Evolutionary conservation across 2,329 filamentous ascomycete genomes (phyloP), one percentile per base, ranked within the genome.

Genomic region (Boeremia lycopersici): DNA sequence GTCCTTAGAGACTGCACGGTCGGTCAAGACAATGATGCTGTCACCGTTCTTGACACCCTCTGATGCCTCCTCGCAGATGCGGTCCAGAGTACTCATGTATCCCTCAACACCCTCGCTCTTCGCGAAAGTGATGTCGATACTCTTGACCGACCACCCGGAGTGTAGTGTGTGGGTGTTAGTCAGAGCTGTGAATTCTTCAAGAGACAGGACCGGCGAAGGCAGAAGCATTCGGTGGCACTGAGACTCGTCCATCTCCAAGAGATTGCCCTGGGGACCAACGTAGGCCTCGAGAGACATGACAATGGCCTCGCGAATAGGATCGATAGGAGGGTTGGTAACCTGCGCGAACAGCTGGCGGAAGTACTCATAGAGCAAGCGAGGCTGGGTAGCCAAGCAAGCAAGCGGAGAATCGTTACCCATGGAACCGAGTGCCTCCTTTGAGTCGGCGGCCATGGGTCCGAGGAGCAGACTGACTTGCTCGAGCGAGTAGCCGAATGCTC

Each of bases 281-380:
- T 97, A 98, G 69, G 93, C 96, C 74, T 96, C 93, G 35, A 98
- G 80, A 51, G 93, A 97, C 93, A 98, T 98, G 76, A 98, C 93
- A 69, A 97, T 95, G 26, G 93, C 93, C 82, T 98, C 93, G 76
- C 93, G 86, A 67, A 98, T 98, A 29, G 93, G 93, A 72, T 98
- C 93, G 71, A 98, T 98, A 12, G 93, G 93, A 64, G 93, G 93
- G 77, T 98, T 98, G 59, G 93, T 98, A 74, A 98, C 93, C 79
- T 98, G 93, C 9, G 93, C 93, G 75, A 98, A 98, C 38, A 98
- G 87, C 80, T 98, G 91, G 60, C 93, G 88, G 88, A 98, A 98
- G 79, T 98, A 98, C 76, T 97, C 93, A 76, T 90, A 96, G 17
- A 97, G 84, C 48, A 96, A 82, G 65, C 93, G 90, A 64, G 93